Evolutionary conservation across 108 stramenopile species (phyloP).

Genomic region (Parietichytrium sp.): DNA sequence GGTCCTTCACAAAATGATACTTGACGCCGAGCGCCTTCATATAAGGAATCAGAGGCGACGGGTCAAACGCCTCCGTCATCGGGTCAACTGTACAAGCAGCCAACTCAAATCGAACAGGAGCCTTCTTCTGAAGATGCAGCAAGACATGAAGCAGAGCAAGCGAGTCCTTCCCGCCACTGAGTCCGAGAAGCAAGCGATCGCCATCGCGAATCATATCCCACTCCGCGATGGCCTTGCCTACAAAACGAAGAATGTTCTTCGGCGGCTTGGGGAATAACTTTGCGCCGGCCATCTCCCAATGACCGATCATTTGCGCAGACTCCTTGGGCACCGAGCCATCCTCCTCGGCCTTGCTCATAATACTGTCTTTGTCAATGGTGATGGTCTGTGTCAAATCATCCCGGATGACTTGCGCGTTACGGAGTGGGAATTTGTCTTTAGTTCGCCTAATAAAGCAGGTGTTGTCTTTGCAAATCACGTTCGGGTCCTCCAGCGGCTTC

Average conservation of each 20-base stretch:
- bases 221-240: constrained; percentile 71
- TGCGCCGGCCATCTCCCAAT: neutral
- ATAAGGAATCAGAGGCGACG: constrained; percentile 91
- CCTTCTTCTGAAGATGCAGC: constrained; percentile 77
- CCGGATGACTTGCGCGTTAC: neutral
- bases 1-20: constrained; percentile 90
- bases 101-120: constrained; percentile 87
- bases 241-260: constrained; percentile 43
- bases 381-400: neutral
- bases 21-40: constrained; percentile 87
- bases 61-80: constrained; percentile 93
- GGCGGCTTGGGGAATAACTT: constrained; percentile 4
- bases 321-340: neutral
- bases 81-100: constrained; percentile 89
- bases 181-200: constrained; percentile 83
- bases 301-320: neutral
- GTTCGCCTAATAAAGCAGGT: constrained; percentile 17
- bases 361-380: neutral
- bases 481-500: neutral
- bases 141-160: constrained; percentile 86
- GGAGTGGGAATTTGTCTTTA: constrained; percentile 9
- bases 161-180: constrained; percentile 97
- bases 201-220: constrained; percentile 89
- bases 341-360: neutral
- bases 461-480: constrained; percentile 3